phyloP scores from a whole-genome alignment of 441 rosid genomes.

The Biscutella auriculata region DNA sequence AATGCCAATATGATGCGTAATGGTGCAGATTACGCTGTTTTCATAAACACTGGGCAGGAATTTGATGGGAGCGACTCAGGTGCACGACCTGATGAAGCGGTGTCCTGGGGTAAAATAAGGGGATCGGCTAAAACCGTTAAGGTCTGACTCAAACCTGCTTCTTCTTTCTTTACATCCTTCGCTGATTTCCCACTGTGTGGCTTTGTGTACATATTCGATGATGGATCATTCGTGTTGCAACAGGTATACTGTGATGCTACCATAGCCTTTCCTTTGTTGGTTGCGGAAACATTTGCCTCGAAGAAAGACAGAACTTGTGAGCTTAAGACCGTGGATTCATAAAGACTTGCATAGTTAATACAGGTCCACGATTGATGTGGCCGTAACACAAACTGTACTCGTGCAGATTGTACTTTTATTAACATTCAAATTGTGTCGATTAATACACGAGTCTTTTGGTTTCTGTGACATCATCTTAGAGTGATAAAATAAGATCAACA shows the following conservation, averaged over 20 bases:
- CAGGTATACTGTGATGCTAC: slow-evolving; percentile 95
- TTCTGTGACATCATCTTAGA: neutral
- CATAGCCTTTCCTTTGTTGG: slow-evolving; percentile 77
- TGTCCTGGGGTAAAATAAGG: slow-evolving; percentile 87
- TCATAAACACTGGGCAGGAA: slow-evolving; percentile 82
- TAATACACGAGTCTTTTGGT: too few relatives aligned
- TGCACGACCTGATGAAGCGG: slow-evolving; percentile 88
- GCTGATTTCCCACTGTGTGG: neutral
- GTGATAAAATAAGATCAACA: slow-evolving; percentile 3
- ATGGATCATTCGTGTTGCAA: slow-evolving; percentile 10
- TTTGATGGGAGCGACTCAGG: slow-evolving; percentile 97
- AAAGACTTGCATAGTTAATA: too few relatives aligned
- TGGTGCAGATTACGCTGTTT: slow-evolving; percentile 91
- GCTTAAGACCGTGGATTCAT: slow-evolving; percentile 2
- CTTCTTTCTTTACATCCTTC: neutral
- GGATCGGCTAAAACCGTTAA: slow-evolving; percentile 75
- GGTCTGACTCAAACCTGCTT: slow-evolving; percentile 26
- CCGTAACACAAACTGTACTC: neutral
- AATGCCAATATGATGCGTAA: slow-evolving; percentile 98
- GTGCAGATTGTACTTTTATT: neutral
- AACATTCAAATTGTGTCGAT: neutral
- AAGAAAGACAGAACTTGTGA: slow-evolving; percentile 24
- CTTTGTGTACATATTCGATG: neutral
- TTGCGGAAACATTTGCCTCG: slow-evolving; percentile 81
- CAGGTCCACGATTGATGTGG: neutral